Percentiles rank a stretch among this genome's conserved stretches.
Evolutionary conservation across 371 early-diverging fungal genomes (phyloP).

Genomic region (Mucor sp.): DNA sequence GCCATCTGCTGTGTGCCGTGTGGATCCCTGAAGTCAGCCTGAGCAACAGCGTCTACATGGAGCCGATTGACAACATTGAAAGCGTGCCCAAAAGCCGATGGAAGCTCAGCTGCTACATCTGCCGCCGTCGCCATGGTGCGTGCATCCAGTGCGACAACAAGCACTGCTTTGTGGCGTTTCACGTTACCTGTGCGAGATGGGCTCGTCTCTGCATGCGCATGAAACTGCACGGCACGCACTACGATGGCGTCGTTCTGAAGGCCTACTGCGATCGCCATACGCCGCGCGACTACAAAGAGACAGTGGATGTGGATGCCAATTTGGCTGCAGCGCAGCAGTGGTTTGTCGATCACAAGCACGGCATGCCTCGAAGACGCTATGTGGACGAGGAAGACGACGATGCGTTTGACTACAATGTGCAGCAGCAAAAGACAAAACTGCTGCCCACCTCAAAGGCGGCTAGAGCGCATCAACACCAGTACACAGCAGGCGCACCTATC

Average conservation of each 20-base stretch:
- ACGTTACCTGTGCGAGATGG: conserved; percentile 92
- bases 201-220: conserved; percentile 89
- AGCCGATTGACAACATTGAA: conserved; percentile 93
- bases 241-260: conserved; percentile 60
- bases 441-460: conserved; percentile 59
- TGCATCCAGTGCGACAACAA: conserved; percentile 94
- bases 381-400: conserved; percentile 43
- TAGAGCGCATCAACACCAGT: conserved; percentile 62
- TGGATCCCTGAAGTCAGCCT: conserved; percentile 97
- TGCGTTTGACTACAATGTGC: not conserved
- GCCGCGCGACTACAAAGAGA: conserved; percentile 70
- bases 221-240: conserved; percentile 53
- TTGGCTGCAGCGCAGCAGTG: conserved; percentile 42
- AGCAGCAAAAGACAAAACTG: conserved; percentile 28
- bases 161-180: conserved; percentile 90
- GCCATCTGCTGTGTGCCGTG: conserved; percentile 93
- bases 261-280: conserved; percentile 87
- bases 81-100: conserved; percentile 89
- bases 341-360: conserved; percentile 14
- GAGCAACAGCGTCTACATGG: conserved; percentile 93
- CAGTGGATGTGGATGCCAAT: conserved; percentile 49
- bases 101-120: conserved; percentile 87
- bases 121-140: conserved; percentile 84
- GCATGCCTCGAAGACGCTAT: conserved; percentile 33
- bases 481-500: conserved; percentile 62